Conservation (phyloP, 2,329 filamentous ascomycete species). For the Cordyceps militaris region DNA sequence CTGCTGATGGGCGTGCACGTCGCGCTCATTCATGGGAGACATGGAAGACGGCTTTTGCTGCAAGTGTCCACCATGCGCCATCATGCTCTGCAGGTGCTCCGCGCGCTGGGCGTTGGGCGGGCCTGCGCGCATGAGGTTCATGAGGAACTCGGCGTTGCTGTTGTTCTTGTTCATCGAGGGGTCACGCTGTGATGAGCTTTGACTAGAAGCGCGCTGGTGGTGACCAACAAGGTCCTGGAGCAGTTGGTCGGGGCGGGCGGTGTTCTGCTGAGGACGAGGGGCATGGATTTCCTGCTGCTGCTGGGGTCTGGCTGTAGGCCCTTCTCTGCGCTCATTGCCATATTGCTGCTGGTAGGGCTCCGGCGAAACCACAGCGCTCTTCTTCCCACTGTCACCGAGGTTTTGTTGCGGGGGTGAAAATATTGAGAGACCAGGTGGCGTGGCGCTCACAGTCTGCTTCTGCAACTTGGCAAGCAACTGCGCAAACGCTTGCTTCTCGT, state of each 20-base stretch:
- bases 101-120: slow-evolving; percentile 42
- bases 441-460: slow-evolving; percentile 41
- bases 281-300: slow-evolving; percentile 44
- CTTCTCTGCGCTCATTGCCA: slow-evolving; percentile 38
- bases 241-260: slow-evolving; percentile 51
- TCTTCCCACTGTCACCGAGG: slow-evolving; percentile 22
- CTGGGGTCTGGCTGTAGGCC: slow-evolving; percentile 33
- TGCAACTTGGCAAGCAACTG: slow-evolving; percentile 77
- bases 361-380: slow-evolving; percentile 38
- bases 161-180: slow-evolving; percentile 40
- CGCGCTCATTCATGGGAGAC: slow-evolving; percentile 7
- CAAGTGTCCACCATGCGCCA: slow-evolving; percentile 29
- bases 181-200: slow-evolving; percentile 40
- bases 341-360: slow-evolving; percentile 43
- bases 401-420: slow-evolving; percentile 36
- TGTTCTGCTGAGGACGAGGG: slow-evolving; percentile 43
- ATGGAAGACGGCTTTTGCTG: slow-evolving; percentile 13
- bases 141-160: slow-evolving; percentile 74
- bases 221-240: slow-evolving; percentile 54
- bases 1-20: slow-evolving; percentile 22
- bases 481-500: slow-evolving; percentile 81
- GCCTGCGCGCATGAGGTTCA: slow-evolving; percentile 65
- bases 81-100: slow-evolving; percentile 41
- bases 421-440: slow-evolving; percentile 37
- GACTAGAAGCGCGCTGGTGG: slow-evolving; percentile 49